Evolutionary conservation across 768 basidiomycete genomes (phyloP), one percentile per base, ranked within the genome.

Genomic region (Russula dissimulans): DNA sequence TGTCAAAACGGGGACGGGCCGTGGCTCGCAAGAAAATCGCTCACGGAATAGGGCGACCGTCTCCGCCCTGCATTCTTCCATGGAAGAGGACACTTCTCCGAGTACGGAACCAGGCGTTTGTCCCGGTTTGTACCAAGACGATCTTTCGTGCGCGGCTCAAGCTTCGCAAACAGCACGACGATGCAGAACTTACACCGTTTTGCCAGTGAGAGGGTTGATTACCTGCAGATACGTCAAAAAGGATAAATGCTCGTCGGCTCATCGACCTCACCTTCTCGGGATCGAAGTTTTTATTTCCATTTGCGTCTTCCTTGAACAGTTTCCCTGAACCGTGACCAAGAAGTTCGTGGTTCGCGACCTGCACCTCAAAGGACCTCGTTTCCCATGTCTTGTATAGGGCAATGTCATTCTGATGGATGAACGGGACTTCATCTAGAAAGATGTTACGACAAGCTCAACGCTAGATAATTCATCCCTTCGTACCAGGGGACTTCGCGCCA

Each of bases 51-150:
- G 75, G 0, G 88, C 88, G 22, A 91, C 91, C 2, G 89, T 80
- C 73, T 95, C 92, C 9, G 91, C 91, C n/a, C 92, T 83, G 66
- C 91, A 93, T 74, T 94, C 91, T 72, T 94, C 92, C 82, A 93
- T 83, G 1, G 91, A 93, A 0, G 91, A 92, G 4, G 89, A 91
- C 8, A 91, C 87, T 61, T 92, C 87, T 0, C 91, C 91, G 1
- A 95, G 77, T 1, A 92, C 85, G 10, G 89, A 84, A 51, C 83
- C 87, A 42, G 89, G 80, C 0, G 87, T 91, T 71, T 92, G 91
- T 8, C 91, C 91, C 38, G 87, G 80, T 69, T 88, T 88, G 72
- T 95, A 95, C 91, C 91, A 94, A 15, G 87, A 85, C 3, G 81
- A 78, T 56, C 89, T 91, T 54, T 14, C 46, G 3, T 9, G 18